Base-by-base conservation (phyloP, 2,329 filamentous ascomycete genomes). In the Diaporthe sp. region DNA sequence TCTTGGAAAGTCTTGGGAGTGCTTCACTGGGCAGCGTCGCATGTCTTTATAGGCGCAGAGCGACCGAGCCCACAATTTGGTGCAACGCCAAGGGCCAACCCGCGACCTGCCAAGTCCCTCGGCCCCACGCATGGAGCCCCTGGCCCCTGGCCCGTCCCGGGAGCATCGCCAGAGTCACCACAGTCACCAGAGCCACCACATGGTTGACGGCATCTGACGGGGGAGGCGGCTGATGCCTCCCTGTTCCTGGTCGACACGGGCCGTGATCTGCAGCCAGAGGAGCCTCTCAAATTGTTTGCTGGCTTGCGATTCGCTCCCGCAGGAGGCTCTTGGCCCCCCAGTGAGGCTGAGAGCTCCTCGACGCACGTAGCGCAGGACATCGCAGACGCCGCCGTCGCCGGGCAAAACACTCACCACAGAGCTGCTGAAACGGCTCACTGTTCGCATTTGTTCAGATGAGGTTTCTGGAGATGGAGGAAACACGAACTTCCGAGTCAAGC, bases 401-500 rank as follows among this genome's bases (percentile, higher is more conserved):
- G 63, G 63, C 63, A 37, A 68, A 39, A 68, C 63, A 68, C 63
- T 17, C 63, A 15, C 39, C 42, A 7, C 47, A 53, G 63, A 68
- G 47, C 47, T 53, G 65, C 65, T 68, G 65, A 68, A 68, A 68
- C 65, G 31, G 65, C 65, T 68, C 47, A 22, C 31, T 68, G 47
- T 28, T 53, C 65, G 37, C 37, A 68, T 7, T 42, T 68, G 47
- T 68, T 68, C 65, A 68, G 65, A 68, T 68, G 65, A 53, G 65
- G 65, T 53, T 68, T 68, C 65, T 68, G 65, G 60, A 28, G 60
- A 55, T 68, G 65, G 65, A 68, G 65, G 65, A 68, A 68, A 68
- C 65, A 53, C 65, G 65, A 68, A 53, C 65, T 68, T 68, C 65
- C 65, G 65, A 39, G 65, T 68, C 65, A 68, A 68, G 65, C 65